A percentile compares a stretch with the other conserved stretches of the same genome.
phyloP scores from a whole-genome alignment of 495 filamentous ascomycete species.

The Xylaria longipes region DNA sequence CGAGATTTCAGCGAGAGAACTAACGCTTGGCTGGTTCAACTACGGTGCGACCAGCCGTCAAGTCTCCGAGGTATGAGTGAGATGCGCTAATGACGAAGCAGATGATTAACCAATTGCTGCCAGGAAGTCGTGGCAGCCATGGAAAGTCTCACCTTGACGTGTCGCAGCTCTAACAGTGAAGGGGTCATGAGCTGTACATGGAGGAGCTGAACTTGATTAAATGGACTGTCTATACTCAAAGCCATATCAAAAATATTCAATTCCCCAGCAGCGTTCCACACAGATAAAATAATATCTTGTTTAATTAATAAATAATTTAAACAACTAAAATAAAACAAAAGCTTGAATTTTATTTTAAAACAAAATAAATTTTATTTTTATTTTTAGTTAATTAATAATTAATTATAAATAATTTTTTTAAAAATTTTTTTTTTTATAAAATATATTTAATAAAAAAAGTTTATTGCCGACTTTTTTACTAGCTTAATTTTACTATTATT shows the following conservation, averaged over 20 bases:
- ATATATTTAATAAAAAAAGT: too few species aligned
- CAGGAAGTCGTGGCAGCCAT: conserved; percentile 11
- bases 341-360: too few species aligned
- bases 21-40: neutral
- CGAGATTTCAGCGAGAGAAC: neutral
- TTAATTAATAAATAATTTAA: too few species aligned
- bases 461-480: too few species aligned
- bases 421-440: too few species aligned
- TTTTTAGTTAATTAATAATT: too few species aligned
- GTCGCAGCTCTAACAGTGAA: neutral
- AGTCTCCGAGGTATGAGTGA: conserved; percentile 1
- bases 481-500: too few species aligned
- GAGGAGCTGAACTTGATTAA: neutral
- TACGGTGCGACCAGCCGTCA: conserved; percentile 3
- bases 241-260: neutral
- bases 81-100: neutral
- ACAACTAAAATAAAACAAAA: too few species aligned
- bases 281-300: too few species aligned
- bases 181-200: conserved; percentile 7
- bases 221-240: neutral
- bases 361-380: too few species aligned
- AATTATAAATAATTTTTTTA: too few species aligned
- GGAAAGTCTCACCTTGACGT: neutral
- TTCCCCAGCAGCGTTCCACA: too few species aligned
- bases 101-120: conserved; percentile 3